phyloP scores from a whole-genome alignment of 306 rosid genomes.

The Citrullus mucosospermus region DNA sequence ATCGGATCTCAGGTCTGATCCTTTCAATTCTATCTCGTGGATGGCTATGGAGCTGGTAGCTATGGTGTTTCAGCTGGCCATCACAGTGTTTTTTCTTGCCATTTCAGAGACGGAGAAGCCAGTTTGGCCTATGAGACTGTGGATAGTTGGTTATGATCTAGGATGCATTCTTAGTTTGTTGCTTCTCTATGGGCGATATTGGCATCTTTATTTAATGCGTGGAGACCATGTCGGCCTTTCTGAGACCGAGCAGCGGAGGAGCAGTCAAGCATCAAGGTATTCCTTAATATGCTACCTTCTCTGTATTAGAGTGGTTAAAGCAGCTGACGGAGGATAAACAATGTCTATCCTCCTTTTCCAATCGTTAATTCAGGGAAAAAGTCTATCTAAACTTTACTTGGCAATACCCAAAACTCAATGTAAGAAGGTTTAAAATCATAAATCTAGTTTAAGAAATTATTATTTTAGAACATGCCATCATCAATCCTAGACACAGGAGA shows the following conservation, averaged over 20 bases:
- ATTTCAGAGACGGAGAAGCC: constrained; percentile 71
- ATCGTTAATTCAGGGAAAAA: neutral
- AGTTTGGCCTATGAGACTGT: constrained; percentile 95
- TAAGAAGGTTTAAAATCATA: neutral
- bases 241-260: constrained; percentile 63
- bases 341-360: neutral
- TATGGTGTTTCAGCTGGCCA: constrained; percentile 49
- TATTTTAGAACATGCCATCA: neutral
- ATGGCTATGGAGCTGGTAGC: constrained; percentile 65
- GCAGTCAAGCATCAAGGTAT: constrained; percentile 73
- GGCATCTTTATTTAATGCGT: constrained; percentile 32
- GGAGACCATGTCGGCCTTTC: constrained; percentile 43
- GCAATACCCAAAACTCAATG: neutral
- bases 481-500: neutral
- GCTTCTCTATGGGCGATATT: constrained; percentile 67
- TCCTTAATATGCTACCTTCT: neutral
- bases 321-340: neutral
- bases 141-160: constrained; percentile 78
- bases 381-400: neutral
- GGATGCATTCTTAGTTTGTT: constrained; percentile 66
- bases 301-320: neutral
- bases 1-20: constrained; percentile 72
- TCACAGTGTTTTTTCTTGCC: constrained; percentile 40
- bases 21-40: constrained; percentile 83
- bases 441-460: neutral